These are phyloP conservation scores for Pisolithus sp. DNA, from an alignment of 768 basidiomycete species.

Conservation along the genomic window DNA sequence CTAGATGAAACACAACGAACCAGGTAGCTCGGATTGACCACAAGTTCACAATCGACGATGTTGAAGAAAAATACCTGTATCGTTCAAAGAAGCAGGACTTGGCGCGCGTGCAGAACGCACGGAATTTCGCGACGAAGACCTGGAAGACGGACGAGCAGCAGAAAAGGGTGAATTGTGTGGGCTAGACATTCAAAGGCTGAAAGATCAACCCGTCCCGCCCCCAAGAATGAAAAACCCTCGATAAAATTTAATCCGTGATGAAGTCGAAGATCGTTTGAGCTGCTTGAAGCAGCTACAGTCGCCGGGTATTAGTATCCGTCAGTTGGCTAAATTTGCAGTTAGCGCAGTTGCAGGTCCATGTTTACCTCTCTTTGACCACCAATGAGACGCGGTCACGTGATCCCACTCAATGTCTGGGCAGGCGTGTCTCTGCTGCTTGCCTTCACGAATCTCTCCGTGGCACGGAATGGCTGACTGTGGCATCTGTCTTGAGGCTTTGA, in stretches of 20 bases:
- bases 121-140: constrained; percentile 46
- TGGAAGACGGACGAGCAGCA: constrained; percentile 33
- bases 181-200: constrained; percentile 31
- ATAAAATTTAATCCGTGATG: not conserved
- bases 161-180: constrained; percentile 27
- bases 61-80: constrained; percentile 49
- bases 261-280: too few relatives aligned
- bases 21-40: constrained; percentile 16
- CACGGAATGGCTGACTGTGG: constrained; percentile 47
- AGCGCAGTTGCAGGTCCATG: too few relatives aligned
- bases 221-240: constrained; percentile 5
- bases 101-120: constrained; percentile 44
- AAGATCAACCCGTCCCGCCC: constrained; percentile 15
- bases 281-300: too few relatives aligned
- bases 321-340: too few relatives aligned
- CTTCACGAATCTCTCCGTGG: not conserved
- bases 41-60: constrained; percentile 15
- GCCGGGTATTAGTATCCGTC: too few relatives aligned
- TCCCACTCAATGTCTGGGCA: too few relatives aligned
- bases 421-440: too few relatives aligned
- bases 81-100: constrained; percentile 55
- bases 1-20: constrained; percentile 36
- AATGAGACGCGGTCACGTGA: too few relatives aligned
- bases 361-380: too few relatives aligned
- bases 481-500: constrained; percentile 53